A percentile compares a stretch with the other conserved stretches of the same genome.
Evolutionary conservation across 768 basidiomycete species (phyloP).

Genomic region (Amanita muscaria): DNA sequence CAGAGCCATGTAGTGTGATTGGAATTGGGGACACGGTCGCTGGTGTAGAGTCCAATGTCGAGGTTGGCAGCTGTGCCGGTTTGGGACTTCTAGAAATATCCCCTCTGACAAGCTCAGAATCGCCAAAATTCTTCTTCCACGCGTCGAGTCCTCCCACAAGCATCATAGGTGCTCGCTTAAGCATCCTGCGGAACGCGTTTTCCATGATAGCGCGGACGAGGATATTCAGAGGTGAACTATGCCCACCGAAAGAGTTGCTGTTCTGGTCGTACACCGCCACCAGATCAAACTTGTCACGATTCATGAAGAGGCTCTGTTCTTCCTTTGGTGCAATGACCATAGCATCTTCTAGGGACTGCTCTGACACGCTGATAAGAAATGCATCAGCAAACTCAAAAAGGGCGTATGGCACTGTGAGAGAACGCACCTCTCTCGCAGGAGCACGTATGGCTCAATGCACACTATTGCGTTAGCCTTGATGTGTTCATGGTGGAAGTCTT

Average conservation of each 20-base stretch:
- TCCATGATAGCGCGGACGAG: constrained; percentile 68
- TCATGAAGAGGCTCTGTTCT: constrained; percentile 69
- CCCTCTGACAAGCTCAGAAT: constrained; percentile 20
- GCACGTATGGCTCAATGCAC: constrained; percentile 78
- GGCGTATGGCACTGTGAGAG: too few relatives aligned
- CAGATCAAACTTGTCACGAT: constrained; percentile 83
- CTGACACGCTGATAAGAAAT: constrained; percentile 44
- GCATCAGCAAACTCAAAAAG: not conserved
- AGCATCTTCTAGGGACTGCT: constrained; percentile 61
- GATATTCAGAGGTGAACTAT: constrained; percentile 43
- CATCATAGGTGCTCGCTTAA: constrained; percentile 71
- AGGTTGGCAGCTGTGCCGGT: constrained; percentile 8
- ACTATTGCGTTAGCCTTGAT: constrained; percentile 63
- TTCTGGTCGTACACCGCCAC: constrained; percentile 77
- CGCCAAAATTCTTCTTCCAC: constrained; percentile 60
- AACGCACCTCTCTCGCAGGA: constrained; percentile 52
- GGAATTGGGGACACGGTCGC: not conserved
- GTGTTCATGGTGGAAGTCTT: constrained; percentile 67
- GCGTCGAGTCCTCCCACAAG: constrained; percentile 79
- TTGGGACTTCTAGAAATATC: constrained; percentile 16
- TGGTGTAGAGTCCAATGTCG: not conserved
- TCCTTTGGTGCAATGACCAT: constrained; percentile 59
- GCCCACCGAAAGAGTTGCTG: constrained; percentile 42
- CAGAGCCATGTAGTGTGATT: not conserved
- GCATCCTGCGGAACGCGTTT: constrained; percentile 58